Evolutionary conservation across 345 rosid species (phyloP).

Genomic region (Murraya koenigii): DNA sequence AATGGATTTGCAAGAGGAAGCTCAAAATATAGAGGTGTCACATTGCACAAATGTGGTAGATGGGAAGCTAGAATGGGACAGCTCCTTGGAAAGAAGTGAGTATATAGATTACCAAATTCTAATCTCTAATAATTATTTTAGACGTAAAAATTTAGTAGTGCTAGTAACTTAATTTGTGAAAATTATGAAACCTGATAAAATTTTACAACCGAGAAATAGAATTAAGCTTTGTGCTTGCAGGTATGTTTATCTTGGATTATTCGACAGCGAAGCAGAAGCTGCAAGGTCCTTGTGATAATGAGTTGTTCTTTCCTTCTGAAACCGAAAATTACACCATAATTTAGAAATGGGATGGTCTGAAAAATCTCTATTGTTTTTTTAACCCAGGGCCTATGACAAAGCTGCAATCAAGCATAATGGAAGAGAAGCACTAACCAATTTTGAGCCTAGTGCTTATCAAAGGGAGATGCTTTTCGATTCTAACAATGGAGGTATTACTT

Average conservation of each 20-base stretch:
- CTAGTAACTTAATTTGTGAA: background rate
- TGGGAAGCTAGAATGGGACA: constrained; percentile 69
- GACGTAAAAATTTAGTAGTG: too few species aligned
- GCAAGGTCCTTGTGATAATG: constrained; percentile 41
- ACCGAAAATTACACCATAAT: background rate
- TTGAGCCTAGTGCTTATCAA: constrained; percentile 39
- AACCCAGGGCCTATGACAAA: constrained; percentile 59
- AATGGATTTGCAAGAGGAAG: constrained; percentile 60
- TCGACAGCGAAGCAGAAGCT: constrained; percentile 56
- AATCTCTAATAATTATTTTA: too few species aligned
- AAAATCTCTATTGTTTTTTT: constrained; percentile 4
- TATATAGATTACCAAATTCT: background rate
- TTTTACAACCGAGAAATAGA: background rate
- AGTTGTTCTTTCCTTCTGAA: background rate
- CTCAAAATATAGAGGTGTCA: constrained; percentile 59
- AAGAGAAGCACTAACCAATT: constrained; percentile 58
- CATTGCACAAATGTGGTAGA: constrained; percentile 55
- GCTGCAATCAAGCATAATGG: constrained; percentile 51
- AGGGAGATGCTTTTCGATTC: constrained; percentile 24
- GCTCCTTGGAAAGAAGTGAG: constrained; percentile 62
- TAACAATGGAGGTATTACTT: constrained; percentile 34
- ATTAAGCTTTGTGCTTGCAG: constrained; percentile 37
- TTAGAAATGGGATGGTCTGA: background rate
- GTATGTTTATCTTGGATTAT: constrained; percentile 53
- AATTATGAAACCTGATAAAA: background rate